phyloP scores from a whole-genome alignment of 257 asterid genomes.

The Solanum lignicaule region DNA sequence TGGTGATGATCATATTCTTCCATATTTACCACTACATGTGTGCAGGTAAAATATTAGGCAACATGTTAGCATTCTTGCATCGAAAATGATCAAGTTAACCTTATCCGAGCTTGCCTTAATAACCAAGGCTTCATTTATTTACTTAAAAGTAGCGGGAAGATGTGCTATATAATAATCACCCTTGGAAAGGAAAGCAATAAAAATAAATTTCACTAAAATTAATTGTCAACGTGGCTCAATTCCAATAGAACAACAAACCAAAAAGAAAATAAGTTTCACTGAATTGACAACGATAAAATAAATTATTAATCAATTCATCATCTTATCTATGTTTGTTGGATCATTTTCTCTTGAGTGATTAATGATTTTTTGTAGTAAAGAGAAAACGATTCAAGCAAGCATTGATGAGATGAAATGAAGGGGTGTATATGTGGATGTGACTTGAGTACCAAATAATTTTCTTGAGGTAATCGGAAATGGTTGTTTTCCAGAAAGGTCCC shows the following conservation, averaged over 20 bases:
- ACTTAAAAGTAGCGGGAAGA: not conserved
- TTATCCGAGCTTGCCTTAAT: no score
- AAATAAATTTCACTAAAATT: not conserved
- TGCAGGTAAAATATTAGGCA: no score
- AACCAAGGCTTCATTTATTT: no score
- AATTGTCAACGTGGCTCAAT: not conserved
- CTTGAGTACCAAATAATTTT: conserved; percentile 55
- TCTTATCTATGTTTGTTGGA: no score
- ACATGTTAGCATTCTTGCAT: no score
- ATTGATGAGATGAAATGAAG: not conserved
- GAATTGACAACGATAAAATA: not conserved
- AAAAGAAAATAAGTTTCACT: no score
- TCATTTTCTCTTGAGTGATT: no score
- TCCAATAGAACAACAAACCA: no score
- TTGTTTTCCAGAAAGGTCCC: conserved; percentile 66
- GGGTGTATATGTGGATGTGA: not conserved
- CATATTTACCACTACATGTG: no score
- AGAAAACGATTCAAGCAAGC: not conserved
- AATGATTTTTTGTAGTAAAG: no score
- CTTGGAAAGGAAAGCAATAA: not conserved
- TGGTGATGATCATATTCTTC: no score
- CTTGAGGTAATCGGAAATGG: conserved; percentile 65
- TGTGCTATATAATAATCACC: not conserved
- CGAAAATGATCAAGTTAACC: no score
- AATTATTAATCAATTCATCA: not conserved